These are phyloP conservation scores for Chrysoporthe deuterocubensis DNA, from an alignment of 2,329 filamentous ascomycete species.

Conservation along the genomic window DNA sequence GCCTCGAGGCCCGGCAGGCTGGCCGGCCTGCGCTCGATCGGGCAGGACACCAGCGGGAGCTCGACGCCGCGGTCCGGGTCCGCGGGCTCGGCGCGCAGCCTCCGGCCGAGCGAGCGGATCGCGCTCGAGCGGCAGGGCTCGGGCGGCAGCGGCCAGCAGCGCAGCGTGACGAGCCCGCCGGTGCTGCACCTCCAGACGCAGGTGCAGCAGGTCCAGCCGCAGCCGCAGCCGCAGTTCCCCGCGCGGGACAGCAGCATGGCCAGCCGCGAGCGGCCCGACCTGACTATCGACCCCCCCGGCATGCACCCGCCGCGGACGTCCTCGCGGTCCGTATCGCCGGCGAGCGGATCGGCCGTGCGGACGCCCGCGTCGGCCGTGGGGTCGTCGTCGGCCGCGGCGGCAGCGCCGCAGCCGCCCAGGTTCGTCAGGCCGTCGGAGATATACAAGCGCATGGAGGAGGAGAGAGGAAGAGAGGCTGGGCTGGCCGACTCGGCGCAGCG, in stretches of 20 bases:
- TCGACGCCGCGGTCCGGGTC: conserved; percentile 23
- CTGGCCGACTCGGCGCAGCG: conserved; percentile 59
- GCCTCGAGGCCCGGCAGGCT: conserved; percentile 25
- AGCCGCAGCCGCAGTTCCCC: conserved; percentile 51
- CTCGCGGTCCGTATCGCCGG: conserved; percentile 46
- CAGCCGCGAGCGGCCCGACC: conserved; percentile 44
- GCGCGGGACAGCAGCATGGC: conserved; percentile 66
- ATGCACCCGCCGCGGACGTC: conserved; percentile 30
- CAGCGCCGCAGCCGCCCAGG: conserved; percentile 46
- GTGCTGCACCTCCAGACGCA: conserved; percentile 33
- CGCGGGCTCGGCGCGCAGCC: conserved; percentile 22
- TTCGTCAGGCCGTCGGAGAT: conserved; percentile 78
- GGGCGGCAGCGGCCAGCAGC: conserved; percentile 15
- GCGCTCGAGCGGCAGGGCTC: conserved; percentile 27
- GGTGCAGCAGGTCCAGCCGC: conserved; percentile 20
- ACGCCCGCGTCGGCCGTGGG: conserved; percentile 35
- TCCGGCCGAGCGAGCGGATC: conserved; percentile 27
- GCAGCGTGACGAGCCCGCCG: conserved; percentile 31
- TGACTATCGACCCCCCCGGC: conserved; percentile 22
- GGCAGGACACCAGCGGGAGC: conserved; percentile 15
- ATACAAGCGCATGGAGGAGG: conserved; percentile 73
- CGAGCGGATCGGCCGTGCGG: conserved; percentile 32
- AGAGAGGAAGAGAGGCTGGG: conserved; percentile 59
- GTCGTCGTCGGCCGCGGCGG: too few relatives aligned
- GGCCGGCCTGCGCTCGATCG: conserved; percentile 25